Percentiles rank a stretch among this genome's conserved stretches.
phyloP scores from a whole-genome alignment of 78 protist species.

The Parvularia atlantis region DNA sequence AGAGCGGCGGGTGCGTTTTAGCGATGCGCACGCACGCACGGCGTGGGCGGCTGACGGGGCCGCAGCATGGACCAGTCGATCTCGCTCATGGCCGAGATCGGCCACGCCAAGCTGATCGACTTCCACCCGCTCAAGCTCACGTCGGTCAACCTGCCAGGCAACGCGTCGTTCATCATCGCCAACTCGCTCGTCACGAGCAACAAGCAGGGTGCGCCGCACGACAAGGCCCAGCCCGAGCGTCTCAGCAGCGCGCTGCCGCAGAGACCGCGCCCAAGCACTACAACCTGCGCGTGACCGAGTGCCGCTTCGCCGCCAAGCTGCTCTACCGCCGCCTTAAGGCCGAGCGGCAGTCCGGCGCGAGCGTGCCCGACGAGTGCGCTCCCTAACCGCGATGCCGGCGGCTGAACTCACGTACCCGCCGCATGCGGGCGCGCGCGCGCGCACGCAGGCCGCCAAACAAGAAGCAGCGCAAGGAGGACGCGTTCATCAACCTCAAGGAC shows the following conservation, averaged over 20 bases:
- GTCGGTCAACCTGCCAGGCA: neutral
- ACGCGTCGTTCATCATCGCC: neutral
- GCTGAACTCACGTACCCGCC: too few species aligned
- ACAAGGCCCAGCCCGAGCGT: neutral
- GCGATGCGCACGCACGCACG: neutral
- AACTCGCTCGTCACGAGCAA: neutral
- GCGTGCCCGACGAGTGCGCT: too few species aligned
- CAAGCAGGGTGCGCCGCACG: neutral
- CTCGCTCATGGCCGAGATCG: neutral
- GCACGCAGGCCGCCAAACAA: too few species aligned
- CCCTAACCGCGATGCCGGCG: too few species aligned
- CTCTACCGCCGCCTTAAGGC: too few species aligned
- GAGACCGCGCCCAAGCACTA: neutral
- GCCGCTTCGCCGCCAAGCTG: neutral
- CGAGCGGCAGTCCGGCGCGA: too few species aligned
- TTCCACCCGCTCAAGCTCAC: neutral
- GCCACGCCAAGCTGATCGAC: neutral
- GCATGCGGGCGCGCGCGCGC: too few species aligned
- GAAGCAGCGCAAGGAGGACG: too few species aligned
- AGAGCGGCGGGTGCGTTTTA: constrained; percentile 10
- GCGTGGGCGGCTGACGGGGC: neutral
- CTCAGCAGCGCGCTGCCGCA: neutral
- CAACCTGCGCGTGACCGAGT: constrained; percentile 10
- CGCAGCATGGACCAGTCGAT: constrained; percentile 20
- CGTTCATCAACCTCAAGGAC: too few species aligned